Percentiles rank a stretch among this genome's conserved stretches.
phyloP scores from a whole-genome alignment of 345 rosid species.

The Mercurialis annua region DNA sequence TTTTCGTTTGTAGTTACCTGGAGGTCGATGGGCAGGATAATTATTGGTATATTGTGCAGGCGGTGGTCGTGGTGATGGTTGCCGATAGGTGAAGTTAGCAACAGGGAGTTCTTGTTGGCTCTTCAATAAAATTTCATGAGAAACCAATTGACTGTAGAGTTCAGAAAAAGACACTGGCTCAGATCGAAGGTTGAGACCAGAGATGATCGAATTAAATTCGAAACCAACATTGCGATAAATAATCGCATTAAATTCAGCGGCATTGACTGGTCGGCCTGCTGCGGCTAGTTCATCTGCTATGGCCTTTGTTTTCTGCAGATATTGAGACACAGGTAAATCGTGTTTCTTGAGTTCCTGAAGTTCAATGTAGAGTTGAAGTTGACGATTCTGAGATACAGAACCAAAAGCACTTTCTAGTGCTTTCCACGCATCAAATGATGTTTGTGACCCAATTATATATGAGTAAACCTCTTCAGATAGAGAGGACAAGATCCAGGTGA shows the following conservation, averaged over 20 bases:
- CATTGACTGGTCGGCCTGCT: background rate
- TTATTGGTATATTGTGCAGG: too few species aligned
- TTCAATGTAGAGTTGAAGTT: too few species aligned
- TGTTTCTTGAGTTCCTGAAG: background rate
- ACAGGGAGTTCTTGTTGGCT: too few species aligned
- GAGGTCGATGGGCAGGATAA: too few species aligned
- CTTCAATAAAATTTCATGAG: too few species aligned
- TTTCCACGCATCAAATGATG: background rate
- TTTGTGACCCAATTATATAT: background rate
- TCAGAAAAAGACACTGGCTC: background rate
- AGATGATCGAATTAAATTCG: background rate
- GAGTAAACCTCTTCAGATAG: background rate
- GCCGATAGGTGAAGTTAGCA: too few species aligned
- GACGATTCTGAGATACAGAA: constrained; percentile 1
- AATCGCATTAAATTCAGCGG: background rate
- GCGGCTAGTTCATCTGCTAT: background rate
- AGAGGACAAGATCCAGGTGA: background rate
- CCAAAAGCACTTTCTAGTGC: background rate
- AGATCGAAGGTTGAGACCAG: background rate
- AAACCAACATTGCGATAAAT: background rate
- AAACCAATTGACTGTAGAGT: too few species aligned
- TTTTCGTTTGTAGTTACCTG: too few species aligned
- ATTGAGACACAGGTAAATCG: background rate
- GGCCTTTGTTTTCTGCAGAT: background rate
- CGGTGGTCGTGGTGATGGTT: too few species aligned